These are phyloP conservation scores for Auriscalpium orientale DNA, from an alignment of 768 basidiomycete genomes.

Conservation along the genomic window DNA sequence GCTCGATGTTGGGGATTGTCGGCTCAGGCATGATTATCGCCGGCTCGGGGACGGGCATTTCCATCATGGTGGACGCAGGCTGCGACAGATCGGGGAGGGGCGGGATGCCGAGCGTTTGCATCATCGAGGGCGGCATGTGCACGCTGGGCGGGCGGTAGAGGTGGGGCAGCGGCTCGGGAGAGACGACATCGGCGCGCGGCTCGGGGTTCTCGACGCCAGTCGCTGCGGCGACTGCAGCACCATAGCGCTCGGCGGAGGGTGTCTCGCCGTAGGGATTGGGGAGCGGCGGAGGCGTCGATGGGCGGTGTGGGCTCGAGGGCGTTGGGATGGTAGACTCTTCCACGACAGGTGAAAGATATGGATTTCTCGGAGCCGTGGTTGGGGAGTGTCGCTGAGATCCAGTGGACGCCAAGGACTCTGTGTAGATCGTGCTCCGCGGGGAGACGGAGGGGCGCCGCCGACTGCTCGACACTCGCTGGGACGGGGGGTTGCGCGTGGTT, in stretches of 20 bases:
- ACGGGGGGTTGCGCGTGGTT: not conserved
- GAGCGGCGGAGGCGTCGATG: not conserved
- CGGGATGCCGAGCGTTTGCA: constrained; percentile 5
- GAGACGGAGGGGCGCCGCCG: constrained; percentile 9
- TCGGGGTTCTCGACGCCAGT: not conserved
- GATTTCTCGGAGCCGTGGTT: not conserved
- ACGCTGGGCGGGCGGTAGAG: constrained; percentile 31
- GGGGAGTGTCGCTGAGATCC: constrained; percentile 9
- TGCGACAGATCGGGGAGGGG: not conserved
- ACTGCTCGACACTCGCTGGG: constrained; percentile 1
- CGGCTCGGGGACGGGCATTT: not conserved
- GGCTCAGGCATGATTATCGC: not conserved
- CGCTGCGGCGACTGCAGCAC: not conserved
- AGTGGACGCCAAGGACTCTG: constrained; percentile 7
- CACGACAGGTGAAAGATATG: constrained; percentile 12
- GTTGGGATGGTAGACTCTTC: constrained; percentile 1
- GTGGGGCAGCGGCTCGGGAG: constrained; percentile 38
- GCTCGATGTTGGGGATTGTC: not conserved
- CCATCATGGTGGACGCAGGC: not conserved
- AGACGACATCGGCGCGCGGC: constrained; percentile 22
- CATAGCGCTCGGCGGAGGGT: constrained; percentile 18
- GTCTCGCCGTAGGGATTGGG: constrained; percentile 10
- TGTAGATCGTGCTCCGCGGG: constrained; percentile 12
- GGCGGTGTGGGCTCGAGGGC: not conserved
- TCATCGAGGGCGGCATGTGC: constrained; percentile 13